Percentiles rank a stretch among this genome's conserved stretches.
These are phyloP conservation scores for Solanum virginianum DNA, from an alignment of 257 asterid genomes.

Conservation along the genomic window DNA sequence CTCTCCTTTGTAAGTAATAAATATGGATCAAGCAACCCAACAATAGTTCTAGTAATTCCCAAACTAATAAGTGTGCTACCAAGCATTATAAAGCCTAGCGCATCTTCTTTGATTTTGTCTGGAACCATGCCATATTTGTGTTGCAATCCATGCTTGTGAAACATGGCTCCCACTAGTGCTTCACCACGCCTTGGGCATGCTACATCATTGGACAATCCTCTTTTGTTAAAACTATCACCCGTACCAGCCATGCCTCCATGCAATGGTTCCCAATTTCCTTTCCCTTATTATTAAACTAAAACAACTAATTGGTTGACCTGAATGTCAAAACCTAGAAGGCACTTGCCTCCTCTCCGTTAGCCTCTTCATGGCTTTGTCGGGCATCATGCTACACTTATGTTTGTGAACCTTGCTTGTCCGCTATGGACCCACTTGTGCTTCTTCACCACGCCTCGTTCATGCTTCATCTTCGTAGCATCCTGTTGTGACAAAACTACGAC, in stretches of 20 bases:
- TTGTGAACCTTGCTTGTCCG: neutral
- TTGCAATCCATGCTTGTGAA: neutral
- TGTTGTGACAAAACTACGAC: neutral
- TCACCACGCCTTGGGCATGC: neutral
- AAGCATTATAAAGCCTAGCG: neutral
- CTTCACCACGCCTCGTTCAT: neutral
- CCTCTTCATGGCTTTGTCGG: neutral
- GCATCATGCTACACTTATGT: neutral
- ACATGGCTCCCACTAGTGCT: neutral
- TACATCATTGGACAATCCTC: neutral
- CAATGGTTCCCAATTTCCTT: neutral
- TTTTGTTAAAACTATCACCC: neutral
- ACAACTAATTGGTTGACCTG: neutral
- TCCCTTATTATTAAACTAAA: neutral
- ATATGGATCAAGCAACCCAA: neutral
- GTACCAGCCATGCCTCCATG: neutral
- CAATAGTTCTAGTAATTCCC: neutral
- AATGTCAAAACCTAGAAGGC: neutral
- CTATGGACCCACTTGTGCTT: neutral
- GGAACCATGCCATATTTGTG: neutral
- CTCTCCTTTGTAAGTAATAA: neutral
- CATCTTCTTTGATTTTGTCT: neutral
- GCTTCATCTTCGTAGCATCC: neutral
- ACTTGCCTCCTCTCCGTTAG: neutral
- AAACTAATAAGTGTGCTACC: neutral